Conservation (phyloP, 352 stramenopile species). For the Hyaloperonospora brassicae region DNA sequence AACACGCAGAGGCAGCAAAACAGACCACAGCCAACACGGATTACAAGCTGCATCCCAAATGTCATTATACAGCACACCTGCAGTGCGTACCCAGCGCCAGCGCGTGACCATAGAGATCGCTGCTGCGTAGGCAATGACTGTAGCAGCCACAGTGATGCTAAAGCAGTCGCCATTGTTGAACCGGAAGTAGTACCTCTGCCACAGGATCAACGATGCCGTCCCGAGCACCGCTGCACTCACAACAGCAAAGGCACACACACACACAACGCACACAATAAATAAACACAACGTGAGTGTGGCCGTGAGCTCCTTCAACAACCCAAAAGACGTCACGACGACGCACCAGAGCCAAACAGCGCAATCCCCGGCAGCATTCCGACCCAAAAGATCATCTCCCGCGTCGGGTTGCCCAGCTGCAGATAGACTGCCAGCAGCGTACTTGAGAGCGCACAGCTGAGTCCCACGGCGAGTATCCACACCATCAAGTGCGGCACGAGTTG, state of each 20-base stretch:
- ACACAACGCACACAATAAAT: not conserved
- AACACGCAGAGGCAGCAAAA: not conserved
- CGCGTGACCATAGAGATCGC: conserved; percentile 68
- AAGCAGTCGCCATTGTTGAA: conserved; percentile 76
- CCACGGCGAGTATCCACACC: conserved; percentile 36
- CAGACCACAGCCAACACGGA: conserved; percentile 3
- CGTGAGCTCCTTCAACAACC: too few relatives aligned
- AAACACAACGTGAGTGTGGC: not conserved
- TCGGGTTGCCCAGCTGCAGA: conserved; percentile 57
- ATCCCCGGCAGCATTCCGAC: conserved; percentile 47
- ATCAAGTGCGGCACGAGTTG: conserved; percentile 28
- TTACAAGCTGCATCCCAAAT: not conserved
- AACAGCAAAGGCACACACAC: conserved; percentile 3
- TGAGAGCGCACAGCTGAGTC: conserved; percentile 38
- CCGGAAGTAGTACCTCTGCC: conserved; percentile 41
- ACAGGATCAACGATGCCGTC: conserved; percentile 40
- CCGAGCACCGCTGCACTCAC: conserved; percentile 31
- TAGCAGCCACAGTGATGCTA: conserved; percentile 51
- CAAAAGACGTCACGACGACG: not conserved
- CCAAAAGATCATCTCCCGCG: conserved; percentile 48
- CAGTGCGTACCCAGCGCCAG: conserved; percentile 55
- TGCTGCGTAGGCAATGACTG: conserved; percentile 53
- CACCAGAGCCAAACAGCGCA: conserved; percentile 42
- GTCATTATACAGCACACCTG: not conserved
- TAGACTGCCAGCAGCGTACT: conserved; percentile 46